A percentile compares a stretch with the other conserved stretches of the same genome.
phyloP scores from a whole-genome alignment of 176 grass and related monocot species.

The Oryza nivara region DNA sequence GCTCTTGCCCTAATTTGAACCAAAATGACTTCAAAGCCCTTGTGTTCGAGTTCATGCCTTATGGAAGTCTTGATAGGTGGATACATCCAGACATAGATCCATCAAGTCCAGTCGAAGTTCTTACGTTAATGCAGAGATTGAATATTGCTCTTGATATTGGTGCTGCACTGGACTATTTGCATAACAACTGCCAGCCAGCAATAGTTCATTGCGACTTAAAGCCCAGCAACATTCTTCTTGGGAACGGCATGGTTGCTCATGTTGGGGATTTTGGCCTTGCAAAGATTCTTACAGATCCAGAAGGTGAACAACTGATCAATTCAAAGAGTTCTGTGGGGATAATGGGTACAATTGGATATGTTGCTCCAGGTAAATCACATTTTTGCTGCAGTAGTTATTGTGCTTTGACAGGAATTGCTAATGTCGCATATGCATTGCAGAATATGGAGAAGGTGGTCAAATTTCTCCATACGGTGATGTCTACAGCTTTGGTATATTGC shows the following conservation, averaged over 20 bases:
- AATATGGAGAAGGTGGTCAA: constrained; percentile 41
- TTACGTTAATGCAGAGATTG: constrained; percentile 23
- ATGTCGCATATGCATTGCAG: constrained; percentile 24
- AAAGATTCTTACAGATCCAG: constrained; percentile 31
- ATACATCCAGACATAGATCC: constrained; percentile 3
- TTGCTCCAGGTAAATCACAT: constrained; percentile 54
- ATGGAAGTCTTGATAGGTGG: constrained; percentile 52
- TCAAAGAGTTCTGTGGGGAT: constrained; percentile 39
- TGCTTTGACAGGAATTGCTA: not conserved
- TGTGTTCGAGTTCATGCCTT: constrained; percentile 57
- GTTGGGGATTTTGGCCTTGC: constrained; percentile 62
- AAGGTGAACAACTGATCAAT: constrained; percentile 27
- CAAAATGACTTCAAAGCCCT: constrained; percentile 61
- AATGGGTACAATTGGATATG: constrained; percentile 61
- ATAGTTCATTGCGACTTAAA: constrained; percentile 69
- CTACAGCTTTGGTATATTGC: constrained; percentile 58
- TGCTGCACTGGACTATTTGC: constrained; percentile 55
- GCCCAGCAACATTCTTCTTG: constrained; percentile 53
- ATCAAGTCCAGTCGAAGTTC: not conserved
- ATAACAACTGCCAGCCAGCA: constrained; percentile 24
- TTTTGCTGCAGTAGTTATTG: not conserved
- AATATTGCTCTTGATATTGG: constrained; percentile 50
- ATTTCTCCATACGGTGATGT: constrained; percentile 44
- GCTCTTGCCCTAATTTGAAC: constrained; percentile 31
- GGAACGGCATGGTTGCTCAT: constrained; percentile 39